Conservation (phyloP, 202 grass and related monocot species). For the Schoenoplectus tabernaemontani region DNA sequence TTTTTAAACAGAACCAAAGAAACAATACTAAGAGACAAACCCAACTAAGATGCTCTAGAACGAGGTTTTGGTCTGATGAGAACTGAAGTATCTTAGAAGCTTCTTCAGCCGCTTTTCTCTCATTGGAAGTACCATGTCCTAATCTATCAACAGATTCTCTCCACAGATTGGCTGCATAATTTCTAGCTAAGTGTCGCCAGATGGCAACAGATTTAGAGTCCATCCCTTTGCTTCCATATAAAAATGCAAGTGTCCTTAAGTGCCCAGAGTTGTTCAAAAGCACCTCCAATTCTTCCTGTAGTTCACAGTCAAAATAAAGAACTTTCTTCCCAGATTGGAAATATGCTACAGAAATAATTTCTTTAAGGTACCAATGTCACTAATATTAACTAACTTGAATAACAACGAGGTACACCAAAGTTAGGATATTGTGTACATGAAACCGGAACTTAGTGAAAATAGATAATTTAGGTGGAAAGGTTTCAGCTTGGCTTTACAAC, state of each 20-base stretch:
- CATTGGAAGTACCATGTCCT: constrained; percentile 35
- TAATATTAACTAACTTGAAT: constrained; percentile 6
- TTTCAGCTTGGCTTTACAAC: background rate
- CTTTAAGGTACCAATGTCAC: background rate
- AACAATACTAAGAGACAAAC: constrained; percentile 38
- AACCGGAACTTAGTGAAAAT: background rate
- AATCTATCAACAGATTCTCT: constrained; percentile 27
- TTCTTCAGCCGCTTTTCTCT: constrained; percentile 67
- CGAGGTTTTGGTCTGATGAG: constrained; percentile 72
- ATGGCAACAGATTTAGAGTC: constrained; percentile 69
- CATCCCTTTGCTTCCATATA: constrained; percentile 91
- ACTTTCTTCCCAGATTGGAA: background rate
- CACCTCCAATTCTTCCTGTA: constrained; percentile 89
- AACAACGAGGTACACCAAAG: background rate
- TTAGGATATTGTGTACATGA: background rate
- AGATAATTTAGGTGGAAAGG: background rate
- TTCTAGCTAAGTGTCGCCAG: constrained; percentile 75
- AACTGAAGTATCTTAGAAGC: constrained; percentile 73
- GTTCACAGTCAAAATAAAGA: constrained; percentile 6
- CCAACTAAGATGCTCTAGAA: constrained; percentile 96
- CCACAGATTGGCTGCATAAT: constrained; percentile 64
- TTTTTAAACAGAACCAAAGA: background rate
- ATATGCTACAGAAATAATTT: background rate
- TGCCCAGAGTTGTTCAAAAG: constrained; percentile 84
- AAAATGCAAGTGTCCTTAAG: constrained; percentile 82